Evolutionary conservation across 164 flowering plant genomes (phyloP), one percentile per base, ranked within the genome.

Genomic region (Stephania yunnanensis): DNA sequence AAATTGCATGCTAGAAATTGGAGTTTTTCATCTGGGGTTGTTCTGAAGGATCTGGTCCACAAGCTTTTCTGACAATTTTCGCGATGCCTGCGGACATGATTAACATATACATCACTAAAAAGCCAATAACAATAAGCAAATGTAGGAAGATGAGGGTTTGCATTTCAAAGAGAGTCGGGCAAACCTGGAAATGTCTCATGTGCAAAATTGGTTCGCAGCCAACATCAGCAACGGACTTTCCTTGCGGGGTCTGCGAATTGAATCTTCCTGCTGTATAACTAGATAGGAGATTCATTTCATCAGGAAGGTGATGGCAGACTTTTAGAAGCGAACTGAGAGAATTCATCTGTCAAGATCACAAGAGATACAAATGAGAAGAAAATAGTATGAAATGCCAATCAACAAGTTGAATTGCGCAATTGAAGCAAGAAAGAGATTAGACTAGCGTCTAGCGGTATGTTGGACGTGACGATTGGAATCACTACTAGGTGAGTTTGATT

Each of bases 201-300:
- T 93, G 94, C 83, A 95, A 80, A 75, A 95, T 92, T 46, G 99
- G 99, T 72, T 95, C 97, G 76, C 99, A 95, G 11, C 99, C 98
- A 55, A 90, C 87, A 76, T 93, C 99, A 55, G 99, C 96, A 65
- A 95, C 83, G 11, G 84, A 79, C 75, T 89, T 91, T 65, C 99
- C 97, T 46, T 74, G 84, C 6, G 86, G 90, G 8, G 97, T 96
- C 48, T 70, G 86, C 66, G 80, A 67, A 25, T 86, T 84, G 76
- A 90, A 92, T 73, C 97, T 79, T 46, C 83, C 89, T 19, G 99
- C 97, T 82, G 88, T 84, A 77, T 89, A 89, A 22, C 87, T 82
- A 10, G 83, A 78, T 36, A 93, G 84, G 31, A 25, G 52, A 48
- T 77, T 76, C 71, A 78, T 78, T 46, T 83, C 76, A 69, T 87